phyloP scores from a whole-genome alignment of 2,329 filamentous ascomycete genomes.

The Myriosclerotinia curreyana region DNA sequence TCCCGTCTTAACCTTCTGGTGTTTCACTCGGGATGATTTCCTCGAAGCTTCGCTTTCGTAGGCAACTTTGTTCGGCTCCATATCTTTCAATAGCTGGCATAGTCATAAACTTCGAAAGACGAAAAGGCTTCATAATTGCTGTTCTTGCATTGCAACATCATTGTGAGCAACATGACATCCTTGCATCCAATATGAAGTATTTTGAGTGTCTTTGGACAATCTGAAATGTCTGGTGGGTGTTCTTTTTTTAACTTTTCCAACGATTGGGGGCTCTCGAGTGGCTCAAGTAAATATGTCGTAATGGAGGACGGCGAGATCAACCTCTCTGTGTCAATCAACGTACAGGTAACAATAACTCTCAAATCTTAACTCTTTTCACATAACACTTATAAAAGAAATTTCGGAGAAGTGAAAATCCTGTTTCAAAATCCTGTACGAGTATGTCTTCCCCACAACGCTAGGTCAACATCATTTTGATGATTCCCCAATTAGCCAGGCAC shows the following conservation, averaged over 20 bases:
- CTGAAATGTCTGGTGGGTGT: constrained; percentile 1
- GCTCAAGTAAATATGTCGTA: not conserved
- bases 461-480: no score
- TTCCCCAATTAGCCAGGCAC: no score
- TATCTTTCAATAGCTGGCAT: not conserved
- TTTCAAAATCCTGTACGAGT: not conserved
- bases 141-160: constrained; percentile 11
- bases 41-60: not conserved
- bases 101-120: constrained; percentile 14
- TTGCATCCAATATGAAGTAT: constrained; percentile 2
- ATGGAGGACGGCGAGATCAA: not conserved
- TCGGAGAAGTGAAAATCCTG: not conserved
- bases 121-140: constrained; percentile 17
- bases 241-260: not conserved
- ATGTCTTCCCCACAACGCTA: not conserved
- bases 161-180: constrained; percentile 1
- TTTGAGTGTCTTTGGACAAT: constrained; percentile 5
- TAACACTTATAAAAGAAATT: no score
- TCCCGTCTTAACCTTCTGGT: constrained; percentile 19
- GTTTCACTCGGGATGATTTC: constrained; percentile 10
- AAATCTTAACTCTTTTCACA: not conserved
- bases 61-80: not conserved
- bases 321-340: not conserved
- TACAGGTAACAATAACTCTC: not conserved
- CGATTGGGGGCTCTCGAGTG: not conserved